Evolutionary conservation across 768 basidiomycete species (phyloP).

Genomic region (Collybiopsis confluens): DNA sequence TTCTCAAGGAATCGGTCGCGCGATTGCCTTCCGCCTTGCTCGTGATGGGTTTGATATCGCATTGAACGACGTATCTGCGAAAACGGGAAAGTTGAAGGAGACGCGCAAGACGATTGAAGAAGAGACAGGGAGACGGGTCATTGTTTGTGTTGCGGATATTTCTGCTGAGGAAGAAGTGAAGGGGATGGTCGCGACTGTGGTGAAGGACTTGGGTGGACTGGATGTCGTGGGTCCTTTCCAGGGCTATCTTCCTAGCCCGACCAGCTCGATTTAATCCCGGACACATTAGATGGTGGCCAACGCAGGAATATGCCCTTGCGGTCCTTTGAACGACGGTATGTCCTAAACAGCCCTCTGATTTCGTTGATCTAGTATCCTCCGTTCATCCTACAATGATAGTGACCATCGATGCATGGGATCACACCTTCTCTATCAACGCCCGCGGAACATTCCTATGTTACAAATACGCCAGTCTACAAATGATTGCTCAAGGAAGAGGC

Average conservation of each 20-base stretch:
- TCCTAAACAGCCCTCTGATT: background rate
- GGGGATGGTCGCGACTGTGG: slow-evolving; percentile 21
- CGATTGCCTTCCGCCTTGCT: slow-evolving; percentile 35
- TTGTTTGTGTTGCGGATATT: slow-evolving; percentile 20
- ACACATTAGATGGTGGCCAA: slow-evolving; percentile 16
- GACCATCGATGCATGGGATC: slow-evolving; percentile 11
- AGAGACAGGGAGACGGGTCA: background rate
- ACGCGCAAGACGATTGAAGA: background rate
- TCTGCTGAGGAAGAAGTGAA: slow-evolving; percentile 25
- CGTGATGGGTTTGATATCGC: slow-evolving; percentile 33
- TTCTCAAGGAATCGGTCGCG: slow-evolving; percentile 35
- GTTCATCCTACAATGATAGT: too few species aligned
- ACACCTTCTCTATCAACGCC: slow-evolving; percentile 14
- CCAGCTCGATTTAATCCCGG: background rate
- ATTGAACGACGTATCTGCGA: slow-evolving; percentile 24
- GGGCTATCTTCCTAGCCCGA: background rate
- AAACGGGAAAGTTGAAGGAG: background rate
- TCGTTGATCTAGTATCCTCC: background rate
- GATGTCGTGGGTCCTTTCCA: slow-evolving; percentile 24
- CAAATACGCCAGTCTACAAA: slow-evolving; percentile 19
- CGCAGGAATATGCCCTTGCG: slow-evolving; percentile 13
- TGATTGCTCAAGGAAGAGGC: slow-evolving; percentile 24
- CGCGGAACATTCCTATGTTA: slow-evolving; percentile 19
- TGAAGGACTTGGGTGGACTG: slow-evolving; percentile 21
- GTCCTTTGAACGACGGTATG: slow-evolving; percentile 4